These are phyloP conservation scores for Laburnicola sp. DNA, from an alignment of 2,329 filamentous ascomycete species.

Conservation along the genomic window DNA sequence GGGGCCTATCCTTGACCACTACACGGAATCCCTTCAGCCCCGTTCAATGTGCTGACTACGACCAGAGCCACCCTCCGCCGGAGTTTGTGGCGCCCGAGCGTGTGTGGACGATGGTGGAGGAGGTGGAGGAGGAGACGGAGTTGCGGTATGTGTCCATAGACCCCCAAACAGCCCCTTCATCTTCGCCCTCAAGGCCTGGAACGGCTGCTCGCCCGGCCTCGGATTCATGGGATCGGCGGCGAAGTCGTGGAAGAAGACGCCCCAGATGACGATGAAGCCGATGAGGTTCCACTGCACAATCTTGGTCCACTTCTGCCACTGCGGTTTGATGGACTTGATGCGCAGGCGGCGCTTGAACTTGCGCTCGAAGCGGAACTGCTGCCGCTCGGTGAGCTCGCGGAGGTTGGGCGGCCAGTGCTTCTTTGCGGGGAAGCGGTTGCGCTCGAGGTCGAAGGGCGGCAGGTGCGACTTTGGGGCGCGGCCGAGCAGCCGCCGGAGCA, in stretches of 20 bases:
- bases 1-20: too few species aligned
- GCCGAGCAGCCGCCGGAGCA: constrained; percentile 54
- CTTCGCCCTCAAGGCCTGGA: constrained; percentile 29
- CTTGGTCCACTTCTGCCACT: constrained; percentile 67
- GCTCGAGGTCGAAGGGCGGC: constrained; percentile 50
- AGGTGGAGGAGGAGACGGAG: too few species aligned
- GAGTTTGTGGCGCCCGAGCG: too few species aligned
- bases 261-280: constrained; percentile 58
- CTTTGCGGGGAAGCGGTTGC: constrained; percentile 66
- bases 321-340: constrained; percentile 63
- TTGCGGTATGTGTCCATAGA: constrained; percentile 35
- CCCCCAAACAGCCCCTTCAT: constrained; percentile 33
- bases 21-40: too few species aligned
- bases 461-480: constrained; percentile 45
- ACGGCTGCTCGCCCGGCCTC: constrained; percentile 36
- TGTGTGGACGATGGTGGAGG: too few species aligned
- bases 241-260: constrained; percentile 65
- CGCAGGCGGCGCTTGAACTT: constrained; percentile 72
- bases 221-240: constrained; percentile 37
- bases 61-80: too few species aligned
- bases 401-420: constrained; percentile 81
- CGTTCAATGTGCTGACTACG: too few species aligned
- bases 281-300: constrained; percentile 60
- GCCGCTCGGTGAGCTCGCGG: constrained; percentile 66
- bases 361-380: constrained; percentile 78